phyloP scores from a whole-genome alignment of 768 basidiomycete genomes.

The Fomitopsis serialis region DNA sequence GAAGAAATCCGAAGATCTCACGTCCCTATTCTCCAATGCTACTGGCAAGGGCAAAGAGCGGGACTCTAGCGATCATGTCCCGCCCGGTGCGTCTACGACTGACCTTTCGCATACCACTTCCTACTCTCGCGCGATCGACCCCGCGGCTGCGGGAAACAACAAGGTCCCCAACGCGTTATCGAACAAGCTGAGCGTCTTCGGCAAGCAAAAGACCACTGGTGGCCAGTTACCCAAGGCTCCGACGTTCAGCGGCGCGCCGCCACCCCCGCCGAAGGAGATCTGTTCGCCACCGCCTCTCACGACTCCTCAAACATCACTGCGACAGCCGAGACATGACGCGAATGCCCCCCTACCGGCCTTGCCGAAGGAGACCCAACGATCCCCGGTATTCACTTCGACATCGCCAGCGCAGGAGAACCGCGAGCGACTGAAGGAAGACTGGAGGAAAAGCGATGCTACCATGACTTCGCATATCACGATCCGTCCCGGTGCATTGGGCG shows the following conservation, averaged over 20 bases:
- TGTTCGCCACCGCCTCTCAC: neutral
- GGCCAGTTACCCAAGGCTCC: neutral
- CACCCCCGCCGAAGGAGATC: constrained; percentile 17
- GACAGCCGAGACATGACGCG: neutral
- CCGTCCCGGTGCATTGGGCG: constrained; percentile 41
- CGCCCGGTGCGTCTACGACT: constrained; percentile 8
- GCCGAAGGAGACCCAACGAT: neutral
- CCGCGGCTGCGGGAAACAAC: neutral
- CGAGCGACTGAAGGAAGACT: constrained; percentile 56
- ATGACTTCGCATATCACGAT: constrained; percentile 66
- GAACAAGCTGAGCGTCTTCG: constrained; percentile 33
- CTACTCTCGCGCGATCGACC: neutral
- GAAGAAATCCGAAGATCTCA: constrained; percentile 50
- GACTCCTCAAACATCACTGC: neutral
- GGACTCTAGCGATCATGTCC: neutral
- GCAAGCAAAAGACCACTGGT: constrained; percentile 24
- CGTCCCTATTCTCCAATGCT: constrained; percentile 19
- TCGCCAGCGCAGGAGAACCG: constrained; percentile 13
- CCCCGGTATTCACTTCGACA: constrained; percentile 5
- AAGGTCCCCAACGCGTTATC: constrained; percentile 32
- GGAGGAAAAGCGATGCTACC: constrained; percentile 83
- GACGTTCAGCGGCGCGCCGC: constrained; percentile 14
- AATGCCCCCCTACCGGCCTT: neutral
- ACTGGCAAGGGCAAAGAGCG: constrained; percentile 15
- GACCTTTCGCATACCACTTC: constrained; percentile 6